A percentile compares a stretch with the other conserved stretches of the same genome.
phyloP scores from a whole-genome alignment of 352 stramenopile genomes.

The Pythium phragmiticola region DNA sequence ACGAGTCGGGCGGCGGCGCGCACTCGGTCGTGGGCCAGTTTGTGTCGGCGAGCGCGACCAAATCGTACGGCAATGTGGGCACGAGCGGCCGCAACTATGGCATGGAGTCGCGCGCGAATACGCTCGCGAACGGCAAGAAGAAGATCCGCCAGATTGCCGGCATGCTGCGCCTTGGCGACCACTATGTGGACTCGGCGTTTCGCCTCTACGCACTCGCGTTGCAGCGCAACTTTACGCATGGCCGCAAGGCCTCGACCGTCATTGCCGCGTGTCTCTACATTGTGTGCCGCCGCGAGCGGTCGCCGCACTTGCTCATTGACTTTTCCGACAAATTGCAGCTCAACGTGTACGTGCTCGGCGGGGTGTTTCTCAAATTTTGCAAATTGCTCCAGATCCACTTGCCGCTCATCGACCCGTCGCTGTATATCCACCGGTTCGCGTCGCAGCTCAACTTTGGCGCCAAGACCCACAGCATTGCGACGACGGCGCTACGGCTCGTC shows the following conservation, averaged over 20 bases:
- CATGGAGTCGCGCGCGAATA: conserved; percentile 94
- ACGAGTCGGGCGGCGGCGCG: conserved; percentile 89
- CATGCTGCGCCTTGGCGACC: conserved; percentile 90
- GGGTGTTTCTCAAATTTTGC: conserved; percentile 91
- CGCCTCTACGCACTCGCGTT: conserved; percentile 95
- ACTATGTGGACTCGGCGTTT: conserved; percentile 97
- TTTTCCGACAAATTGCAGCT: conserved; percentile 99
- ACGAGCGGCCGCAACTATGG: conserved; percentile 91
- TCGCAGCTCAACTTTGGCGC: conserved; percentile 97
- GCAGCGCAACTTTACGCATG: conserved; percentile 97
- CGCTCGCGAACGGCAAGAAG: conserved; percentile 93
- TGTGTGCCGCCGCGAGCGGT: conserved; percentile 97
- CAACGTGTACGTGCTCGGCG: conserved; percentile 86
- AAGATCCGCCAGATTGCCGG: conserved; percentile 93
- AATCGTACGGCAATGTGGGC: conserved; percentile 88
- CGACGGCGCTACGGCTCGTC: conserved; percentile 95
- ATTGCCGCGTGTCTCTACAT: conserved; percentile 99
- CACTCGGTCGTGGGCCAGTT: conserved; percentile 96
- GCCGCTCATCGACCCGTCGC: conserved; percentile 97
- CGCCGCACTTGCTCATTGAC: conserved; percentile 99
- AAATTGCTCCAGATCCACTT: conserved; percentile 95
- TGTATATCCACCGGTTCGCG: conserved; percentile 98
- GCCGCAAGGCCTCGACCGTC: conserved; percentile 94
- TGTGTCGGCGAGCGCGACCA: conserved; percentile 89
- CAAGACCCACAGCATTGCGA: conserved; percentile 91